These are phyloP conservation scores for Syzygium grande DNA, from an alignment of 345 rosid genomes.

Conservation along the genomic window DNA sequence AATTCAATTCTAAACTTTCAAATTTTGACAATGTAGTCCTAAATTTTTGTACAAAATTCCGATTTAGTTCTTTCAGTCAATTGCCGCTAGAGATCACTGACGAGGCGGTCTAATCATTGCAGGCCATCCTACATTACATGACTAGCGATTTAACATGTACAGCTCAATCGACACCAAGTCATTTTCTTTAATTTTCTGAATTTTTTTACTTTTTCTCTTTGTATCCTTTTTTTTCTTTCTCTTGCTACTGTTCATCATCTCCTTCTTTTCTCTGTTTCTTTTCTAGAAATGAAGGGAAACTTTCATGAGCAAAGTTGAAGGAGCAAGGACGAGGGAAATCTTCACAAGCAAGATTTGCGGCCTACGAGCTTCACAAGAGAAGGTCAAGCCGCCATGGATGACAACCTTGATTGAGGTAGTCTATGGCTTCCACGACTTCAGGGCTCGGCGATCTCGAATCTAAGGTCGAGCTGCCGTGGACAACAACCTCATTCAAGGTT, in stretches of 20 bases:
- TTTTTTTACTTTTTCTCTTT: neutral
- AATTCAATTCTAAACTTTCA: neutral
- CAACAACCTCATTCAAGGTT: no score
- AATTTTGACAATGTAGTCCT: neutral
- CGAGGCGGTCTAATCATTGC: neutral
- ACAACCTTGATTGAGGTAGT: no score
- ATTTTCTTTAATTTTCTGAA: neutral
- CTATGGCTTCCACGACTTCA: no score
- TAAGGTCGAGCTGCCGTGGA: no score
- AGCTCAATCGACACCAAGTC: neutral
- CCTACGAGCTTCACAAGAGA: neutral
- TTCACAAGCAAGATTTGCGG: neutral
- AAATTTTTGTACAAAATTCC: neutral
- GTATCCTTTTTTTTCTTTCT: neutral
- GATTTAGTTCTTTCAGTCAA: neutral
- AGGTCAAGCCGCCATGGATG: neutral
- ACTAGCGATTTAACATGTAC: neutral
- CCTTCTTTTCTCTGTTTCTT: neutral
- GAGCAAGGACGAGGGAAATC: neutral
- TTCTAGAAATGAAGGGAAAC: neutral
- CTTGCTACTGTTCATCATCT: neutral
- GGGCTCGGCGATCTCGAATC: no score
- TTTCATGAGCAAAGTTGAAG: neutral
- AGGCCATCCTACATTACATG: rapidly evolving
- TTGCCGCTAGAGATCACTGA: rapidly evolving